Conservation (phyloP, 306 rosid genomes). For the Acacia melanoxylon region DNA sequence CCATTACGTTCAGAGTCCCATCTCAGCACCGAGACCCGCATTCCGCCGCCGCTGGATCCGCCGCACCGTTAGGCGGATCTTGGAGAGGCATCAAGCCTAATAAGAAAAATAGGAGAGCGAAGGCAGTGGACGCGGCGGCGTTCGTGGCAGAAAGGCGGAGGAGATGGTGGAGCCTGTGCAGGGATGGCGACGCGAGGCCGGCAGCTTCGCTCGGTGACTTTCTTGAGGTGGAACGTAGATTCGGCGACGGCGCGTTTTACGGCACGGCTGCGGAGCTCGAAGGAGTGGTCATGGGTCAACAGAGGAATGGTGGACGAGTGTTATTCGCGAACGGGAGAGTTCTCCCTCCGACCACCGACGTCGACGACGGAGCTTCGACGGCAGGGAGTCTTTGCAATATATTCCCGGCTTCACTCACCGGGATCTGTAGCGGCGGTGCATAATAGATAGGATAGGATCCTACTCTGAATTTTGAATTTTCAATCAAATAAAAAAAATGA, state of each 20-base stretch:
- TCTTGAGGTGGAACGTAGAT: slow-evolving; percentile 88
- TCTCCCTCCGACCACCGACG: slow-evolving; percentile 66
- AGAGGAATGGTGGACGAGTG: slow-evolving; percentile 49
- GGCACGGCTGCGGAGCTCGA: slow-evolving; percentile 88
- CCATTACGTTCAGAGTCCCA: slow-evolving; percentile 79
- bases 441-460: slow-evolving; percentile 26
- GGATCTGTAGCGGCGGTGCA: slow-evolving; percentile 81
- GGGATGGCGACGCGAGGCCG: slow-evolving; percentile 72
- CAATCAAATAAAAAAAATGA: not conserved
- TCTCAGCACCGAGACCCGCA: slow-evolving; percentile 67
- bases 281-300: slow-evolving; percentile 61
- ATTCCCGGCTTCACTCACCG: slow-evolving; percentile 72
- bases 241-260: slow-evolving; percentile 78
- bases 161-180: slow-evolving; percentile 91
- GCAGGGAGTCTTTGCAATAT: slow-evolving; percentile 56
- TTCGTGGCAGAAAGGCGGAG: slow-evolving; percentile 57
- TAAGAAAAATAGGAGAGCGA: slow-evolving; percentile 33
- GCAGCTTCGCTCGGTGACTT: slow-evolving; percentile 84
- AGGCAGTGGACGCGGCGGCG: slow-evolving; percentile 22
- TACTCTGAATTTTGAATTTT: not conserved
- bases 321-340: slow-evolving; percentile 82
- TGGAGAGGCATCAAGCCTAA: slow-evolving; percentile 43
- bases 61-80: slow-evolving; percentile 14
- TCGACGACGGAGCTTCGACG: slow-evolving; percentile 55
- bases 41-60: slow-evolving; percentile 12